These are phyloP conservation scores for Copromyces sp. DNA, from an alignment of 495 filamentous ascomycete genomes.

Conservation along the genomic window DNA sequence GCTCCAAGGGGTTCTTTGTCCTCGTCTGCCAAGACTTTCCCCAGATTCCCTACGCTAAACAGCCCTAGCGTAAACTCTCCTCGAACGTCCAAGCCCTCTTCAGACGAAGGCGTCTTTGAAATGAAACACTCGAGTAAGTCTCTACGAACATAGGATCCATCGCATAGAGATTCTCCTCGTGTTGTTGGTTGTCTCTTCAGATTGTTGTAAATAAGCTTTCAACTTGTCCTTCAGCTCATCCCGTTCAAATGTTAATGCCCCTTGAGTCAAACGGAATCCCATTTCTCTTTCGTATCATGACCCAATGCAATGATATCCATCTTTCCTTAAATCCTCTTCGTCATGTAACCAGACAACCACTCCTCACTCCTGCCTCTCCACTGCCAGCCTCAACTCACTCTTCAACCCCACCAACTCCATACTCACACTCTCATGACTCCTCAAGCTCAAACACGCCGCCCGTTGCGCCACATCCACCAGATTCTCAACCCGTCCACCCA, in stretches of 20 bases:
- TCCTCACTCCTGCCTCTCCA: constrained; percentile 1
- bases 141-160: not conserved
- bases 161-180: not conserved
- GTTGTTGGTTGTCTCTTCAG: not conserved
- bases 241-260: not conserved
- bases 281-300: not conserved
- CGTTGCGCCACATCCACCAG: constrained; percentile 54
- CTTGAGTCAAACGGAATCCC: not conserved
- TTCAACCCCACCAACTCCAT: constrained; percentile 29
- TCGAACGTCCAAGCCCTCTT: not conserved
- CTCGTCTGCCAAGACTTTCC: not conserved
- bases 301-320: not conserved
- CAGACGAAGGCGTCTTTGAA: not conserved
- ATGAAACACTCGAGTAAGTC: not conserved
- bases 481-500: constrained; percentile 38
- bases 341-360: not conserved
- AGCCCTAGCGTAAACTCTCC: not conserved
- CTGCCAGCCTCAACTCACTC: constrained; percentile 19
- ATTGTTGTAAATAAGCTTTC: not conserved
- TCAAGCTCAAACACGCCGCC: constrained; percentile 67
- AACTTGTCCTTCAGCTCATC: not conserved
- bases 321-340: not conserved
- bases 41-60: not conserved
- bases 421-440: constrained; percentile 61
- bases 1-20: not conserved